A percentile compares a stretch with the other conserved stretches of the same genome.
Evolutionary conservation across 768 basidiomycete species (phyloP).

Genomic region (Boletus rubescentipes): DNA sequence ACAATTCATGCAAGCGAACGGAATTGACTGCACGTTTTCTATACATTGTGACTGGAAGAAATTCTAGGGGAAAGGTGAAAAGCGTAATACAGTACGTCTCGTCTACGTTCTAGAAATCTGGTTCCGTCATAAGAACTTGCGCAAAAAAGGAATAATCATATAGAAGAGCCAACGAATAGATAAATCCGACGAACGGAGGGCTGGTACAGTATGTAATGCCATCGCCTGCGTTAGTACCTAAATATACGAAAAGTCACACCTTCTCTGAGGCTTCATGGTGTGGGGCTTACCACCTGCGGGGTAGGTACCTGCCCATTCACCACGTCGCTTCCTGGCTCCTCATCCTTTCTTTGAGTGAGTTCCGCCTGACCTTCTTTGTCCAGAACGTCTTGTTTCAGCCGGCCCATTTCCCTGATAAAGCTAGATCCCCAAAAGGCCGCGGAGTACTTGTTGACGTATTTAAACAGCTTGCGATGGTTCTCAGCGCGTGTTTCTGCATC

Average conservation of each 20-base stretch:
- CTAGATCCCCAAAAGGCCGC: slow-evolving; percentile 91
- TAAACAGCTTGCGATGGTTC: slow-evolving; percentile 94
- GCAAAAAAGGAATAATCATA: slow-evolving; percentile 40
- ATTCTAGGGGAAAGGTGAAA: slow-evolving; percentile 16
- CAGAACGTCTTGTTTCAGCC: slow-evolving; percentile 46
- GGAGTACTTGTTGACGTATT: slow-evolving; percentile 94
- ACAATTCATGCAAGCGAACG: slow-evolving; percentile 13
- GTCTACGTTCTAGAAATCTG: slow-evolving; percentile 28
- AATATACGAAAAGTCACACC: slow-evolving; percentile 32
- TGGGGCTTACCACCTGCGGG: slow-evolving; percentile 36
- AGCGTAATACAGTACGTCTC: slow-evolving; percentile 9
- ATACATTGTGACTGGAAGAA: slow-evolving; percentile 13
- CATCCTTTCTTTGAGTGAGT: slow-evolving; percentile 35
- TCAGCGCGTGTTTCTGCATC: slow-evolving; percentile 76
- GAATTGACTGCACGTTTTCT: slow-evolving; percentile 14
- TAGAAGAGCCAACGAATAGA: slow-evolving; percentile 37
- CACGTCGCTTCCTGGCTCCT: slow-evolving; percentile 38
- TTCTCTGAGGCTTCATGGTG: slow-evolving; percentile 30
- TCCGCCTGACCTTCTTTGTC: slow-evolving; percentile 36
- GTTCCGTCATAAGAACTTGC: slow-evolving; percentile 23
- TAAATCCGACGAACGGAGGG: slow-evolving; percentile 22
- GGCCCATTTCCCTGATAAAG: slow-evolving; percentile 83
- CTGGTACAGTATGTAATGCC: slow-evolving; percentile 22
- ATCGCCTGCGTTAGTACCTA: slow-evolving; percentile 26
- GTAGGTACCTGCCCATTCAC: slow-evolving; percentile 39